Evolutionary conservation across 163 green algal species (phyloP).

Genomic region (Dunaliella salina): DNA sequence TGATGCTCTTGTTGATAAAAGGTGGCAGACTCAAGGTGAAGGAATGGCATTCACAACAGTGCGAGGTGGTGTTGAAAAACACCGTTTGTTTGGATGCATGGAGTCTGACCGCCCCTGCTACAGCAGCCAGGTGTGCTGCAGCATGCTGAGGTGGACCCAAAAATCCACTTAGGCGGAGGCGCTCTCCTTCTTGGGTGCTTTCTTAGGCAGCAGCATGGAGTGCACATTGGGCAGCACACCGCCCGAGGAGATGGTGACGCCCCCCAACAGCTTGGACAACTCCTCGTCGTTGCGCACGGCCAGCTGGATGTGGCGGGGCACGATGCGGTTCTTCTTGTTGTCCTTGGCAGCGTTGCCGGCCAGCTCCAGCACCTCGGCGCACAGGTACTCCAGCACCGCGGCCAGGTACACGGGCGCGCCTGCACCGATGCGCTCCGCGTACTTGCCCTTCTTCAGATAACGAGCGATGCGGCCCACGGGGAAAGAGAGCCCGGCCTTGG

Average conservation of each 20-base stretch:
- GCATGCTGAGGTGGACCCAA: not conserved
- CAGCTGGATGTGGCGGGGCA: conserved; percentile 93
- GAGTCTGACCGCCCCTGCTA: no score
- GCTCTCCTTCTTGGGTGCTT: conserved; percentile 24
- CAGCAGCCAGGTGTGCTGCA: not conserved
- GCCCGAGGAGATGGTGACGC: conserved; percentile 86
- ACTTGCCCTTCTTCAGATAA: conserved; percentile 95
- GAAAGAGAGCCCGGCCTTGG: conserved; percentile 95
- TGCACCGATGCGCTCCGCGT: conserved; percentile 45
- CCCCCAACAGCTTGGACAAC: conserved; percentile 90
- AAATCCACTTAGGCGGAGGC: not conserved
- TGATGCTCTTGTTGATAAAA: no score
- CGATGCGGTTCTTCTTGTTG: conserved; percentile 88
- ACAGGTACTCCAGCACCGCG: conserved; percentile 92
- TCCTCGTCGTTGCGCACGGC: conserved; percentile 98
- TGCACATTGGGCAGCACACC: conserved; percentile 92
- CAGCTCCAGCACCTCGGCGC: conserved; percentile 86
- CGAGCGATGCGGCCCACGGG: conserved; percentile 90
- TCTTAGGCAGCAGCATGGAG: conserved; percentile 86
- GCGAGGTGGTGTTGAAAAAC: no score
- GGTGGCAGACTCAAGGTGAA: no score
- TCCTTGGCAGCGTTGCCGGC: conserved; percentile 85
- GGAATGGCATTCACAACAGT: no score
- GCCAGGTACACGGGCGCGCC: conserved; percentile 77
- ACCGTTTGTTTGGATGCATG: no score